These are phyloP conservation scores for Calonectria hawksworthii DNA, from an alignment of 2,329 filamentous ascomycete species.

Conservation along the genomic window DNA sequence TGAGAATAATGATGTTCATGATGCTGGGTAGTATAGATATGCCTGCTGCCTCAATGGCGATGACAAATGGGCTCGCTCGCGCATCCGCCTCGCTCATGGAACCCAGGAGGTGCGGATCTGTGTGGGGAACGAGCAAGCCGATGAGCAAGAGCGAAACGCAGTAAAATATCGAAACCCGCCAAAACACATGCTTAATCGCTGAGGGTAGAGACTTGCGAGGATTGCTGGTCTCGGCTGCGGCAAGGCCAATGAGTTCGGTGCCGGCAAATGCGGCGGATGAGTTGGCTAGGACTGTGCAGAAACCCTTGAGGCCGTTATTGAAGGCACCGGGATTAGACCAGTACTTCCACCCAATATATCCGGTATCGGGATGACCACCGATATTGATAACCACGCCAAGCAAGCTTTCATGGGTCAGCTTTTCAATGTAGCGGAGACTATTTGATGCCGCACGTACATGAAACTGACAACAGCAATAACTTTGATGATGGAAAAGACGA, in stretches of 20 bases:
- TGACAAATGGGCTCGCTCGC: background rate
- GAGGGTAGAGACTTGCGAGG: background rate
- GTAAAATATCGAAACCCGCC: background rate
- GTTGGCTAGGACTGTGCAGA: background rate
- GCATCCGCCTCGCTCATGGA: background rate
- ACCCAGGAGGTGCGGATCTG: background rate
- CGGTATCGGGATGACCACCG: background rate
- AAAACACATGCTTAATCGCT: background rate
- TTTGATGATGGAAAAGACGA: background rate
- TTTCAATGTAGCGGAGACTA: too few relatives aligned
- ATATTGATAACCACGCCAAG: background rate
- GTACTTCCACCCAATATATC: background rate
- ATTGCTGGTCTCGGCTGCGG: background rate
- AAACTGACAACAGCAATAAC: background rate
- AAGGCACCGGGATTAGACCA: background rate
- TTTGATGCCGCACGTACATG: background rate
- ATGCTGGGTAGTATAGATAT: background rate
- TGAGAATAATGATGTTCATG: background rate
- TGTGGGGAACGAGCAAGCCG: background rate
- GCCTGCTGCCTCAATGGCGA: background rate
- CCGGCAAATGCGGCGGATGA: background rate
- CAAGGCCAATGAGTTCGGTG: background rate
- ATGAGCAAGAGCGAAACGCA: background rate
- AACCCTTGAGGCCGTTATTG: background rate
- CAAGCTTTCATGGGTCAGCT: background rate